These are phyloP conservation scores for Piedraia hortae DNA, from an alignment of 2,329 filamentous ascomycete genomes.

Conservation along the genomic window DNA sequence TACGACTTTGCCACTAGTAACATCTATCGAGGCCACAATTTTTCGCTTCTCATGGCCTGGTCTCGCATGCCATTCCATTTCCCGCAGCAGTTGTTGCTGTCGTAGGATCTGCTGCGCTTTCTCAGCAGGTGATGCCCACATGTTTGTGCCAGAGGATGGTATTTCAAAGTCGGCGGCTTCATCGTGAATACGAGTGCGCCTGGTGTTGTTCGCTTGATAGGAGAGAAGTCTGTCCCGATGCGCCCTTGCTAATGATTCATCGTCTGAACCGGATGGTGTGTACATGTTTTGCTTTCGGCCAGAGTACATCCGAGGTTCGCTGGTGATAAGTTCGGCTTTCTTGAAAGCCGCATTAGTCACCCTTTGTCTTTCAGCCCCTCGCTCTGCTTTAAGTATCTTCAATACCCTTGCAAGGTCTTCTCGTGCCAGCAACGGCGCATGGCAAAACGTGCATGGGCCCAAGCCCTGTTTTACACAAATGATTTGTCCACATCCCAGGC, in stretches of 20 bases:
- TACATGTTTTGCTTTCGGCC: slow-evolving; percentile 13
- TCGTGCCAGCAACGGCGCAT: slow-evolving; percentile 39
- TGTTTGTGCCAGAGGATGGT: slow-evolving; percentile 31
- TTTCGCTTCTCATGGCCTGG: slow-evolving; percentile 75
- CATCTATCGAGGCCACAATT: slow-evolving; percentile 62
- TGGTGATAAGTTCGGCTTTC: slow-evolving; percentile 31
- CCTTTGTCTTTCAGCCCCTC: slow-evolving; percentile 64
- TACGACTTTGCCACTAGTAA: slow-evolving; percentile 51
- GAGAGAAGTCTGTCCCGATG: slow-evolving; percentile 57
- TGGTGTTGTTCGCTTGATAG: slow-evolving; percentile 68
- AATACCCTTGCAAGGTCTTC: slow-evolving; percentile 69
- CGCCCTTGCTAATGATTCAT: slow-evolving; percentile 38
- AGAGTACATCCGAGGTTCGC: slow-evolving; percentile 12
- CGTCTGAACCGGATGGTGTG: slow-evolving; percentile 10
- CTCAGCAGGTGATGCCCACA: slow-evolving; percentile 68
- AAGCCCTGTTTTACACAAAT: slow-evolving; percentile 84
- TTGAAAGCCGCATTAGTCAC: slow-evolving; percentile 46
- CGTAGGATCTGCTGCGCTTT: slow-evolving; percentile 57
- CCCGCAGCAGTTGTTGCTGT: slow-evolving; percentile 57
- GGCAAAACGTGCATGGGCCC: slow-evolving; percentile 81
- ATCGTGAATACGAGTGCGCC: slow-evolving; percentile 59
- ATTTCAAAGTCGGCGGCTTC: slow-evolving; percentile 54
- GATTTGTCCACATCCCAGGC: slow-evolving; percentile 74
- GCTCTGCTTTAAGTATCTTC: slow-evolving; percentile 52
- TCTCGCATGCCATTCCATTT: slow-evolving; percentile 62